Evolutionary conservation across 2,329 filamentous ascomycete genomes (phyloP).

Genomic region (Thielaviopsis euricoi): DNA sequence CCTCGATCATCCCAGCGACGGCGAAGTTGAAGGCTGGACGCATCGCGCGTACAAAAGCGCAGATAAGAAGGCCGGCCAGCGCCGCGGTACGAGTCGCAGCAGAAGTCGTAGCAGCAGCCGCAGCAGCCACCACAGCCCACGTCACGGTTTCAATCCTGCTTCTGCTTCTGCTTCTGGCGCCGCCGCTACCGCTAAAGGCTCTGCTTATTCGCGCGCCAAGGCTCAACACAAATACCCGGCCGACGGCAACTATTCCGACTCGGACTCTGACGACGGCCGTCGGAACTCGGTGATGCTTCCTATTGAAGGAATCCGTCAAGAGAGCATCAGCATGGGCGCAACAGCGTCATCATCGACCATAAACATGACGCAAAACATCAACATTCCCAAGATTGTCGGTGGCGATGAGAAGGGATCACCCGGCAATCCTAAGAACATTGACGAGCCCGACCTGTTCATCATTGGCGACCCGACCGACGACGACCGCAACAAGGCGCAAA

Average conservation of each 20-base stretch:
- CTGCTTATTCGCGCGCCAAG: neutral
- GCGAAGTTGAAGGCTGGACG: constrained; percentile 21
- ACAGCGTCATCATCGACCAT: constrained; percentile 22
- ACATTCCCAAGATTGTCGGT: constrained; percentile 25
- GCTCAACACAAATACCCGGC: neutral
- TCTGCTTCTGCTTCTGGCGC: neutral
- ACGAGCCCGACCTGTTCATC: constrained; percentile 38
- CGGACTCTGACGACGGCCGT: constrained; percentile 20
- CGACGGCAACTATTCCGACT: neutral
- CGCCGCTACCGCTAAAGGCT: neutral
- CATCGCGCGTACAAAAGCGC: neutral
- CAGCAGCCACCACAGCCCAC: neutral
- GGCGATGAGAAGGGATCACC: constrained; percentile 21
- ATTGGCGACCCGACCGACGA: constrained; percentile 46
- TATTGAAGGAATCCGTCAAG: constrained; percentile 23
- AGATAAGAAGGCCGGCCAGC: neutral
- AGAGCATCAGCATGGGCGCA: constrained; percentile 21
- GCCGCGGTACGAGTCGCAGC: neutral
- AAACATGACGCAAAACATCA: constrained; percentile 19
- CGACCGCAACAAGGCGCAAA: constrained; percentile 61
- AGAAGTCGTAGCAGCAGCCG: neutral
- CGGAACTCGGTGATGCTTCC: constrained; percentile 26
- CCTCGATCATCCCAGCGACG: constrained; percentile 31
- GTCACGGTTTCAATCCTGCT: neutral
- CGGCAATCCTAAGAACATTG: constrained; percentile 27